A percentile compares a stretch with the other conserved stretches of the same genome.
Conservation (phyloP, 2,329 filamentous ascomycete species). For the Penicillium psychrosexuale region DNA sequence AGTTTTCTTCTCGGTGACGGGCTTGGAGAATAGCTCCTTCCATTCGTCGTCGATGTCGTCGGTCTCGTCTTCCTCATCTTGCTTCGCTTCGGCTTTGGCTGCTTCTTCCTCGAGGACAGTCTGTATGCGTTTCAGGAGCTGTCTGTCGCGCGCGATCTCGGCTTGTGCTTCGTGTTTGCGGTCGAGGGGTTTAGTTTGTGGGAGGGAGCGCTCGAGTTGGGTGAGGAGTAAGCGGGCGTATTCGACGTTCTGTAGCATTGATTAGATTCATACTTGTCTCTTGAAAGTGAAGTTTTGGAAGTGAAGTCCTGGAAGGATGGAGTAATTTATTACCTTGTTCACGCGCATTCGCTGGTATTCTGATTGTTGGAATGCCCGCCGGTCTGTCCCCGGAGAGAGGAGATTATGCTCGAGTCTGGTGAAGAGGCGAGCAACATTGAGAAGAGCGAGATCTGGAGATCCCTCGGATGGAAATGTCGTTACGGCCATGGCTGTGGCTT, state of each 20-base stretch:
- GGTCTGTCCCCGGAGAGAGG: slow-evolving; percentile 38
- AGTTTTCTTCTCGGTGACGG: slow-evolving; percentile 16
- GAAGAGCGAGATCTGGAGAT: slow-evolving; percentile 32
- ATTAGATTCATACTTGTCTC: background rate
- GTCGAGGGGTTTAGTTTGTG: slow-evolving; percentile 39
- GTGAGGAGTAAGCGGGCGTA: slow-evolving; percentile 44
- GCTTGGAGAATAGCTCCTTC: slow-evolving; percentile 29
- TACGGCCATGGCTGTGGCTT: slow-evolving; percentile 15
- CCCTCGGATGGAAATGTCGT: slow-evolving; percentile 16
- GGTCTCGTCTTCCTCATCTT: slow-evolving; percentile 15
- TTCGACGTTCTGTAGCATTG: slow-evolving; percentile 40
- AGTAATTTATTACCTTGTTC: slow-evolving; percentile 30
- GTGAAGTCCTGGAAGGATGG: rapidly evolving
- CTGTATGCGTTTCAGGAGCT: slow-evolving; percentile 34
- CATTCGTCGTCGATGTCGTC: slow-evolving; percentile 22
- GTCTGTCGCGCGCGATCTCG: slow-evolving; percentile 40
- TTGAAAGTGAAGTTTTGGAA: background rate
- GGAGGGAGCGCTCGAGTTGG: slow-evolving; percentile 41
- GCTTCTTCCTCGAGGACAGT: slow-evolving; percentile 33
- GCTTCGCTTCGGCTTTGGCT: slow-evolving; percentile 18
- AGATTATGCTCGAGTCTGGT: slow-evolving; percentile 45
- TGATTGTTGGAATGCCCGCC: slow-evolving; percentile 38
- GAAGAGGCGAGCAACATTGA: slow-evolving; percentile 44
- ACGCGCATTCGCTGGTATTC: slow-evolving; percentile 45
- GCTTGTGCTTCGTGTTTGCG: slow-evolving; percentile 40